Conservation (phyloP, 169 alveolate species). For the Babesia ovata region DNA sequence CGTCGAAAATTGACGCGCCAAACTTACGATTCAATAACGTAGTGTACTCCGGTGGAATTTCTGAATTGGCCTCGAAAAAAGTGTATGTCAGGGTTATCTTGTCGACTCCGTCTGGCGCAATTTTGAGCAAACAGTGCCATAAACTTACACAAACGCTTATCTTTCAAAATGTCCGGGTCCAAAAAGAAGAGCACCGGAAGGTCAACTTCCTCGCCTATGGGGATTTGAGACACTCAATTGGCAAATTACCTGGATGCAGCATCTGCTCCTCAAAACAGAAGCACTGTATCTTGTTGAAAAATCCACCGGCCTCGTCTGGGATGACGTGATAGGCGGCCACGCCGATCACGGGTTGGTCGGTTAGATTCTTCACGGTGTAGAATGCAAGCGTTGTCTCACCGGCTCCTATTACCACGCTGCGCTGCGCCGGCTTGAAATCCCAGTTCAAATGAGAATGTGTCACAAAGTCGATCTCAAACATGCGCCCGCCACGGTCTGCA, state of each 20-base stretch:
- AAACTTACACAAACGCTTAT: slow-evolving; percentile 74
- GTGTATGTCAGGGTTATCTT: slow-evolving; percentile 91
- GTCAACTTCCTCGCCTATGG: slow-evolving; percentile 89
- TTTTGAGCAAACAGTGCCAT: too few relatives aligned
- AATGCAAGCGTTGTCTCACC: slow-evolving; percentile 91
- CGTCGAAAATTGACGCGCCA: neutral
- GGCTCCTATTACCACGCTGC: slow-evolving; percentile 81
- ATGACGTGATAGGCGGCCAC: slow-evolving; percentile 89
- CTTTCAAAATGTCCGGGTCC: slow-evolving; percentile 90
- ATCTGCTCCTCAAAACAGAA: slow-evolving; percentile 94
- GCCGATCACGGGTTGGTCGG: slow-evolving; percentile 84
- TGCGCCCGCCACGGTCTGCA: slow-evolving; percentile 58
- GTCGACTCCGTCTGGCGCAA: slow-evolving; percentile 69
- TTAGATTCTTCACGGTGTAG: slow-evolving; percentile 82
- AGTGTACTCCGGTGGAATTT: slow-evolving; percentile 83
- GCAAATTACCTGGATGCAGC: slow-evolving; percentile 84
- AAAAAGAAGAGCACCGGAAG: slow-evolving; percentile 92
- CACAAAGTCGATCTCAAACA: slow-evolving; percentile 75
- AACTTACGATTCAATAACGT: slow-evolving; percentile 65
- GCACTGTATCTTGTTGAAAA: slow-evolving; percentile 93
- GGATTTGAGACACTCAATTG: too few relatives aligned
- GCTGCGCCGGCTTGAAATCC: slow-evolving; percentile 86
- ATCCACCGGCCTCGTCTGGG: slow-evolving; percentile 92
- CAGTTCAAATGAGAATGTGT: slow-evolving; percentile 82
- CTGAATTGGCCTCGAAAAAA: slow-evolving; percentile 90